These are phyloP conservation scores for Hymenoscyphus infarciens DNA, from an alignment of 2,329 filamentous ascomycete genomes.

Conservation along the genomic window DNA sequence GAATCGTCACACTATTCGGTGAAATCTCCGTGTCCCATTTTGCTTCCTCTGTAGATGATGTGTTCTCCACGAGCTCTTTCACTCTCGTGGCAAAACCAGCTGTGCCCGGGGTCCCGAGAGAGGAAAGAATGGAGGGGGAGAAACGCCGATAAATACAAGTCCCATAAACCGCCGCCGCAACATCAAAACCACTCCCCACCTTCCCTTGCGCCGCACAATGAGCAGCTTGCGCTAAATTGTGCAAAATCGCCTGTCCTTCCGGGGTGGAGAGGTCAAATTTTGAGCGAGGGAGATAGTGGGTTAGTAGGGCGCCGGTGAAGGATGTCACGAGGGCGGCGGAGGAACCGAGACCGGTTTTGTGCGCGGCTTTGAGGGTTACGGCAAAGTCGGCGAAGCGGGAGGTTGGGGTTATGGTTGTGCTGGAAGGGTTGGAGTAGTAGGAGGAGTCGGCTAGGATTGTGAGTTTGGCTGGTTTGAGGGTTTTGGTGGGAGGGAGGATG, in stretches of 20 bases:
- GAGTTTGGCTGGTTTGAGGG: constrained; percentile 66
- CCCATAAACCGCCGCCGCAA: constrained; percentile 88
- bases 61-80: constrained; percentile 61
- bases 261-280: constrained; percentile 56
- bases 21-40: constrained; percentile 78
- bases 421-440: constrained; percentile 79
- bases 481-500: constrained; percentile 37
- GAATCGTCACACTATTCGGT: constrained; percentile 68
- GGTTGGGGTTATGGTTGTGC: constrained; percentile 29
- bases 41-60: constrained; percentile 34
- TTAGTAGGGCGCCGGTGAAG: constrained; percentile 71
- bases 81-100: constrained; percentile 65
- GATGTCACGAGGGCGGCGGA: constrained; percentile 91
- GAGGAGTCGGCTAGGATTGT: constrained; percentile 92
- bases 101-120: constrained; percentile 62
- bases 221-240: constrained; percentile 90
- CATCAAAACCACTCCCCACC: constrained; percentile 92
- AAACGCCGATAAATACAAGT: constrained; percentile 92
- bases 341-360: constrained; percentile 95
- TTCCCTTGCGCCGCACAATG: constrained; percentile 97
- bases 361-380: constrained; percentile 70
- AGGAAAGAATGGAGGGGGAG: constrained; percentile 69
- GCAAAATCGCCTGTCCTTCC: constrained; percentile 59
- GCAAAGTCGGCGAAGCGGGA: constrained; percentile 70
- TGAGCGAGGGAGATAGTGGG: constrained; percentile 63